Base-by-base conservation (phyloP, 208 protist genomes). In the Blastocrithidia nonstop region DNA sequence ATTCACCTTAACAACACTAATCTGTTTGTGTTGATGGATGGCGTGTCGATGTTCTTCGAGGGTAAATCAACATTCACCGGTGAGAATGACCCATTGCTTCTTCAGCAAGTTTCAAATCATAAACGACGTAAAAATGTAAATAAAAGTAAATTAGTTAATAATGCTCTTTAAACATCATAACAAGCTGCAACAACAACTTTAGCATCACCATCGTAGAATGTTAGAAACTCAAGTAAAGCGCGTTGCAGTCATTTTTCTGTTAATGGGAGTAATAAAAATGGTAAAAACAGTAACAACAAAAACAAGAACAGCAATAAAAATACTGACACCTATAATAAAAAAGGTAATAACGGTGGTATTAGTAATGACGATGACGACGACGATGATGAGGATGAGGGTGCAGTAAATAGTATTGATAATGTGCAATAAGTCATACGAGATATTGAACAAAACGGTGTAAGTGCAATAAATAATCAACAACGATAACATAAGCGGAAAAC, bases 1-100 rank as follows among this genome's bases (percentile, higher is more conserved):
- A 78, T 88, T 42, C 83, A 93, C 50, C 66, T 93, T 1, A 70
- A 81, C 59, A 84, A 87, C 63, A 93, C 83, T 8, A 93, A 88
- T 49, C 50, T 93, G 15, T 93, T 88, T 41, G 76, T 93, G 0
- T 47, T 93, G 9, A 60, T 93, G 27, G 78, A 93, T 45, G 83
- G 83, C 41, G 67, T 86, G 27, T 87, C 83, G 7, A 86, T 87
- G 76, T 88, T 88, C 49, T 53, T 77, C 16, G 83, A 93, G 37
- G 76, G 71, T 23, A 72, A 81, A 48, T 65, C 66, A 13, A 75
- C 66, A 4, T 86, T 76, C 44, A 83, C 60, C n/a, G 72, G 72
- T 22, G 63, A 65, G 6, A 45, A 68, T 7, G 55, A 81, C 28
- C 40, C 66, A n/a, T 54, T 61, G 8, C 55, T 75, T 1, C 33